These are phyloP conservation scores for Parasarocladium wereldwijsianum DNA, from an alignment of 2,329 filamentous ascomycete species.

Conservation along the genomic window DNA sequence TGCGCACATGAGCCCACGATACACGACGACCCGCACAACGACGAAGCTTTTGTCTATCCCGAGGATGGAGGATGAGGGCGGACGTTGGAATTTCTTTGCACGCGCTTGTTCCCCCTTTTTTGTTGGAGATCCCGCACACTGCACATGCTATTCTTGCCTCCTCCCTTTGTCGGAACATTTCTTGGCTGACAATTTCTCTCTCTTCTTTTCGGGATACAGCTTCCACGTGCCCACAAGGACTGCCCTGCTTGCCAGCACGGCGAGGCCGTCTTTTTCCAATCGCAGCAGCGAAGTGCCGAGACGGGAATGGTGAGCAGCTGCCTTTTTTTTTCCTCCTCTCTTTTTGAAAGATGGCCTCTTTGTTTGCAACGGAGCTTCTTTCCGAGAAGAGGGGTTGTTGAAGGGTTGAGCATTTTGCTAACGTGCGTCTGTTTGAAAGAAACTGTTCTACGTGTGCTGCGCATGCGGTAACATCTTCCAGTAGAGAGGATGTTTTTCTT, in stretches of 20 bases:
- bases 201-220: slow-evolving; percentile 42
- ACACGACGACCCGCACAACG: too few relatives aligned
- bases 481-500: slow-evolving; percentile 18
- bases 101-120: background rate
- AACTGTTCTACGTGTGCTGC: slow-evolving; percentile 90
- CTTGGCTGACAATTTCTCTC: slow-evolving; percentile 30
- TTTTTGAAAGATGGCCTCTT: slow-evolving; percentile 1
- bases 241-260: slow-evolving; percentile 76
- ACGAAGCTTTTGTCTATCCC: too few relatives aligned
- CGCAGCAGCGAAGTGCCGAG: slow-evolving; percentile 89
- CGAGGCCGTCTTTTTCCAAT: slow-evolving; percentile 97
- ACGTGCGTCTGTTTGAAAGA: slow-evolving; percentile 31
- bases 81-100: background rate
- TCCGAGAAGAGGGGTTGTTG: too few relatives aligned
- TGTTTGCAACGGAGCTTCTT: too few relatives aligned
- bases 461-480: slow-evolving; percentile 80
- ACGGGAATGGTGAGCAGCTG: slow-evolving; percentile 78
- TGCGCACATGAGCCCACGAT: background rate
- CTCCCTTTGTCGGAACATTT: slow-evolving; percentile 5
- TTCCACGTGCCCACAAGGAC: slow-evolving; percentile 73
- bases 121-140: background rate
- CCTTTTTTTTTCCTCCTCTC: slow-evolving; percentile 1
- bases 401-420: slow-evolving; percentile 5
- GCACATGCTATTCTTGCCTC: too few relatives aligned
- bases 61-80: background rate